Base-by-base conservation (phyloP, 2,329 filamentous ascomycete genomes). In the Exophiala lecanii-corni region DNA sequence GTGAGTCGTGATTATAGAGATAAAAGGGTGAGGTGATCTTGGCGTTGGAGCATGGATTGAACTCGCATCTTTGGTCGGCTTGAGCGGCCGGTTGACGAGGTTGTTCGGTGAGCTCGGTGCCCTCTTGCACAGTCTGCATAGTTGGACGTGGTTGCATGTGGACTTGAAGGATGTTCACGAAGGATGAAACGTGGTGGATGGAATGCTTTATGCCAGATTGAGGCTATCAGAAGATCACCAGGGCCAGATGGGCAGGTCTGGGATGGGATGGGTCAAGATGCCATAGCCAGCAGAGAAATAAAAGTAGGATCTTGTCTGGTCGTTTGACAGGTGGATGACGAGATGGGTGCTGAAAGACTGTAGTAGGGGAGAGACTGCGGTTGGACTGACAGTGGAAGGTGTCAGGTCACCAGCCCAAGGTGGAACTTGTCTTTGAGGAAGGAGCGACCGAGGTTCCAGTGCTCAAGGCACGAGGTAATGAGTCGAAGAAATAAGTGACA, bases 11-110 rank as follows among this genome's bases (percentile, higher is more conserved):
- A 18, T 60, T 61, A 49, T 60, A 60, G 49, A 69, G 67, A 51
- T 70, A 70, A 54, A 70, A 70, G 2, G 67, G 66, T 1, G 66
- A 69, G 43, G 52, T 64, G 10, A 66, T 63, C 45, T 68, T 68
- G 43, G 66, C 65, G 28, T 61, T 63, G 37, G 58, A 47, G 9
- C 53, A 60, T 2, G 66, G 66, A 47, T 69, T 62, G 54, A 62
- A 69, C n/a, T n/a, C n/a, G n/a, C n/a, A n/a, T n/a, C n/a, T n/a
- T n/a, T n/a, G n/a, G 4, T 69, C 64, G 20, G 45, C 40, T 21
- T 45, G 43, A 9, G 46, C 23, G 6, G 17, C 4, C 9, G 40
- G 12, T 38, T 38, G 30, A 31, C 39, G 43, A n/a, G 30, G 25
- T 31, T 45, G 49, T 39, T 51, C 45, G 18, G 45, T 45, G 42